Percentiles rank a stretch among this genome's conserved stretches.
These are phyloP conservation scores for Clarireedia paspali DNA, from an alignment of 2,329 filamentous ascomycete genomes.

Conservation along the genomic window DNA sequence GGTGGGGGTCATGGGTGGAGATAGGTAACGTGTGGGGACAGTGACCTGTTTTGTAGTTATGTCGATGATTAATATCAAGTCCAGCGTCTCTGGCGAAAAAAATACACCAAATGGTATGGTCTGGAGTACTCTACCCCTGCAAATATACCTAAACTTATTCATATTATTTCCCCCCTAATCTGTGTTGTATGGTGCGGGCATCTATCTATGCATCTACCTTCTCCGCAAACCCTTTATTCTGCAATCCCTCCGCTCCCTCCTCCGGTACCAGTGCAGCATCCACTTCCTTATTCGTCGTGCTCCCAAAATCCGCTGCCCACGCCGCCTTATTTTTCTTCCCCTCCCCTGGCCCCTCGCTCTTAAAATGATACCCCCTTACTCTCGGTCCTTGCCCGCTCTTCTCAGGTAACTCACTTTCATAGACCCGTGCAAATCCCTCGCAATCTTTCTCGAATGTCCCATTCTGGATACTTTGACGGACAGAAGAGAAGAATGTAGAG, in stretches of 20 bases:
- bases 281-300: constrained; percentile 14
- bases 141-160: too few species aligned
- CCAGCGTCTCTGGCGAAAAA: too few species aligned
- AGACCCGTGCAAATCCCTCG: constrained; percentile 41
- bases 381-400: constrained; percentile 73
- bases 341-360: constrained; percentile 53
- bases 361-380: constrained; percentile 75
- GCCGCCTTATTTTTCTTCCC: constrained; percentile 60
- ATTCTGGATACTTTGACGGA: constrained; percentile 56
- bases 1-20: not conserved
- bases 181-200: too few species aligned
- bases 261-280: constrained; percentile 37
- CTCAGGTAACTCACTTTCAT: constrained; percentile 63
- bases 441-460: constrained; percentile 50
- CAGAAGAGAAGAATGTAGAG: constrained; percentile 61
- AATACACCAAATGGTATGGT: too few species aligned
- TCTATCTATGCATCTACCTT: constrained; percentile 18
- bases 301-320: constrained; percentile 48
- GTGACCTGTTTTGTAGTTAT: too few species aligned
- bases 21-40: not conserved
- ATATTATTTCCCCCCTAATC: too few species aligned
- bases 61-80: too few species aligned
- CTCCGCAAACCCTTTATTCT: constrained; percentile 49
- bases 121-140: too few species aligned
- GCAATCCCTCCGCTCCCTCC: constrained; percentile 42